phyloP scores from a whole-genome alignment of 306 rosid genomes.

The Citrullus amarus region DNA sequence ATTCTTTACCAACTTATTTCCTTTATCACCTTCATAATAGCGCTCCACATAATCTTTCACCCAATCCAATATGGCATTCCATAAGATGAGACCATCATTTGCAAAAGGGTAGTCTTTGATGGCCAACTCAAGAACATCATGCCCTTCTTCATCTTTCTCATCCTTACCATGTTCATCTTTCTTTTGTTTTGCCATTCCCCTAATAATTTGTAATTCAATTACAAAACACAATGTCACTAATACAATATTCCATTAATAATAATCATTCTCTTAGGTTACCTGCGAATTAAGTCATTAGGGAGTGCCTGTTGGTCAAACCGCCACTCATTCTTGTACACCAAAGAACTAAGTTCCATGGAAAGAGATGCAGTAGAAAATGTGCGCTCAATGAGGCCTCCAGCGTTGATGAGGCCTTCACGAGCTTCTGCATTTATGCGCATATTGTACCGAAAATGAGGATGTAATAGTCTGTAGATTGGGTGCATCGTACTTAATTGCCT shows the following conservation, averaged over 20 bases:
- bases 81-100: constrained; percentile 45
- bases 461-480: constrained; percentile 59
- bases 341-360: constrained; percentile 36
- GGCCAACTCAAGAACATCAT: constrained; percentile 34
- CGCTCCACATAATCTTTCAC: constrained; percentile 40
- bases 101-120: constrained; percentile 70
- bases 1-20: neutral
- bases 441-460: constrained; percentile 76
- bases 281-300: constrained; percentile 51
- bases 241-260: too few relatives aligned
- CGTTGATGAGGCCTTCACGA: constrained; percentile 3
- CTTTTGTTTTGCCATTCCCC: constrained; percentile 49
- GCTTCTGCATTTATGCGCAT: constrained; percentile 75
- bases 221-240: too few relatives aligned
- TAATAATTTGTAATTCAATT: neutral
- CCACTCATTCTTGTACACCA: constrained; percentile 51
- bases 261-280: constrained; percentile 20
- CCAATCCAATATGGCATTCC: constrained; percentile 52
- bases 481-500: constrained; percentile 76
- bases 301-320: constrained; percentile 43
- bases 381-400: constrained; percentile 27
- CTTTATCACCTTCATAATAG: constrained; percentile 29
- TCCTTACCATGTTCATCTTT: too few relatives aligned
- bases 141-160: constrained; percentile 34
- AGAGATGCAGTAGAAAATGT: constrained; percentile 32